Base-by-base conservation (phyloP, 208 protist genomes). In the Wallacemonas rigidus region DNA sequence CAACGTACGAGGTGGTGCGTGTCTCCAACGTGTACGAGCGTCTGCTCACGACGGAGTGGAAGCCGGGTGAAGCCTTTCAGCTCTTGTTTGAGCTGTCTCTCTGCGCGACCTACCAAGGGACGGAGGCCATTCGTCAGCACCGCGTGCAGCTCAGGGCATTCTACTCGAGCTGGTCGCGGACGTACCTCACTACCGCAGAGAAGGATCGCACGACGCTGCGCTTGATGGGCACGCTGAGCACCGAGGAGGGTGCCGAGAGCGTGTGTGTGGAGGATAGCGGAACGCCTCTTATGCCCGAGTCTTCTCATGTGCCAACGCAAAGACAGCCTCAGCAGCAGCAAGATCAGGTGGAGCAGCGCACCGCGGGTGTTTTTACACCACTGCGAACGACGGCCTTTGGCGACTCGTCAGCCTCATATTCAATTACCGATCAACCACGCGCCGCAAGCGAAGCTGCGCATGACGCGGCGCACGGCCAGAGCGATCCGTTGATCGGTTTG, bases 131-230 rank as follows among this genome's bases (percentile, higher is more conserved):
- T 2, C 56, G 53, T 47, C 74, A 81, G 11, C 90, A 95, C 61
- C 69, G 70, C 43, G 88, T 95, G 69, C 86, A 90, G 65, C 69
- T 91, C 36, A 71, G 91, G 36, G 71, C 88, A 11, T 80, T 95
- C 64, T 95, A 95, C 78, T 95, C 90, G 2, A 75, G 79, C 63
- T 95, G 90, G 88, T 67, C 72, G n/a, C 56, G 64, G 26, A 82
- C 78, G 11, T 89, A 76, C 51, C 7, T 77, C 38, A 35, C 56
- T 3, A 83, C 79, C 51, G 36, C 74, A 2, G 57, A 60, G 15
- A 69, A 80, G 40, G 72, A 56, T 5, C 39, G 56, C 17, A 17
- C 55, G 44, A 60, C 51, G 8, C 39, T 60, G 51, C 65, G 65
- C 3, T 53, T 65, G 41, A 65, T 65, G 60, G 60, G 12, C 40